Evolutionary conservation across 2,329 filamentous ascomycete genomes (phyloP).

Genomic region (Penicillium digitatum): DNA sequence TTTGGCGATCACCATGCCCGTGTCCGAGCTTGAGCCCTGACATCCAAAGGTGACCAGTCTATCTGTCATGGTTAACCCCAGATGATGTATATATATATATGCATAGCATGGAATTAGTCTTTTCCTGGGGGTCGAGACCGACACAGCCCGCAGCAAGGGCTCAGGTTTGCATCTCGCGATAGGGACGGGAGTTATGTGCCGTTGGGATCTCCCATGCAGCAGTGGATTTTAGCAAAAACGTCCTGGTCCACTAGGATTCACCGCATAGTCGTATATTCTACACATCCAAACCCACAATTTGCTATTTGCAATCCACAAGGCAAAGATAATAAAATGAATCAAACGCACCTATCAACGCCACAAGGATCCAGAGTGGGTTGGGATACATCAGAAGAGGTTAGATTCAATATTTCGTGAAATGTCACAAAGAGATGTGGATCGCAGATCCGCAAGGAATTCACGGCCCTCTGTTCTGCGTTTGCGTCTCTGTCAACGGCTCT

Average conservation of each 20-base stretch:
- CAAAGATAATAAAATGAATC: neutral
- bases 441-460: conserved; percentile 9
- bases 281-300: conserved; percentile 4
- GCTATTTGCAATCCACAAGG: neutral
- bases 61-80: conserved; percentile 10
- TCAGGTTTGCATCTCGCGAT: neutral
- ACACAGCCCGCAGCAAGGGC: conserved; percentile 3
- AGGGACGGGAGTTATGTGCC: neutral
- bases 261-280: neutral
- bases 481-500: conserved; percentile 5
- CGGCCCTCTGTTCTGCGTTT: conserved; percentile 4
- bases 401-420: neutral
- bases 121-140: conserved; percentile 1
- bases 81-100: conserved; percentile 4
- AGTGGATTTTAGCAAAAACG: conserved; percentile 1
- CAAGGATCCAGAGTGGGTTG: conserved; percentile 10
- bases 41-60: conserved; percentile 9
- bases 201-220: conserved; percentile 13
- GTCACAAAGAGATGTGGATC: conserved; percentile 12
- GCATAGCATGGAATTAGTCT: conserved; percentile 5
- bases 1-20: conserved; percentile 22
- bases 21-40: conserved; percentile 10
- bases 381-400: conserved; percentile 14
- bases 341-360: conserved; percentile 7
- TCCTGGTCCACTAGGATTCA: conserved; percentile 4